Conservation (phyloP, 495 filamentous ascomycete species). For the Chlorociboria aeruginascens region DNA sequence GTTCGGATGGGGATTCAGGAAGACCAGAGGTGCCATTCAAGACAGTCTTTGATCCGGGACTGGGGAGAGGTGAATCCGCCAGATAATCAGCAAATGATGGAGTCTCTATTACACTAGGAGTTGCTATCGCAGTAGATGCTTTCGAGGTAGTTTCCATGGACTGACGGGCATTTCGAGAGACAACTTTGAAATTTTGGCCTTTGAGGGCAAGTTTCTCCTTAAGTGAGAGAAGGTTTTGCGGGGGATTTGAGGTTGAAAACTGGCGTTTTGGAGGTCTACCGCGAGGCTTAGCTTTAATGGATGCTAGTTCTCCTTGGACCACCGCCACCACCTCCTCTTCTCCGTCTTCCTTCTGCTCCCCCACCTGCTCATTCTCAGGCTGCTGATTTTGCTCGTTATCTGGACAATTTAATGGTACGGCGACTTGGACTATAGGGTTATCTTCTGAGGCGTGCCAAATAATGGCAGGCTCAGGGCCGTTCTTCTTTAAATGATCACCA, state of each 20-base stretch:
- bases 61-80: neutral
- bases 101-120: neutral
- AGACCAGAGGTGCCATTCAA: too few species aligned
- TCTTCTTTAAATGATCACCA: conserved; percentile 10
- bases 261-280: too few species aligned
- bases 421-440: neutral
- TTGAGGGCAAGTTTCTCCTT: conserved; percentile 16
- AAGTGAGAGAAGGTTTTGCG: conserved; percentile 7
- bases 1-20: too few species aligned
- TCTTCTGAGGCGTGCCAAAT: neutral
- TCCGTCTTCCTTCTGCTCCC: neutral
- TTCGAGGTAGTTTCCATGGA: neutral
- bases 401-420: neutral
- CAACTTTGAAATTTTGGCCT: conserved; percentile 15
- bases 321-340: conserved; percentile 14
- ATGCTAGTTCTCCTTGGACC: neutral
- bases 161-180: conserved; percentile 2
- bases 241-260: neutral
- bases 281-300: neutral
- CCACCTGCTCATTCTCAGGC: neutral
- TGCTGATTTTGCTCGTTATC: neutral
- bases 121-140: neutral
- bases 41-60: too few species aligned
- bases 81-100: neutral
- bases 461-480: neutral